Base-by-base conservation (phyloP, 2,329 filamentous ascomycete species). In the Raffaelea albimanens region DNA sequence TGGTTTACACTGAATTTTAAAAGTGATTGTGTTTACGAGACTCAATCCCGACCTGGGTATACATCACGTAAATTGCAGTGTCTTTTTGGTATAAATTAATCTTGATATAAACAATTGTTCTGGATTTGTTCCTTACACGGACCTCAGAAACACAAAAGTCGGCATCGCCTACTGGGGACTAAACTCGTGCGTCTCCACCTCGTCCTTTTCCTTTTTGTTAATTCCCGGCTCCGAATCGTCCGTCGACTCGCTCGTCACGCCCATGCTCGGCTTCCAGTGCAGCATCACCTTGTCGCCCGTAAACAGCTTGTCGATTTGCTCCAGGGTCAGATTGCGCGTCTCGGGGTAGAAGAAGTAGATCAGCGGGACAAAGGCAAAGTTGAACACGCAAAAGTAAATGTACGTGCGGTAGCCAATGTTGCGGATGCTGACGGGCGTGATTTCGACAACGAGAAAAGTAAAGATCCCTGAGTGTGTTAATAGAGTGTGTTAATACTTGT, bases 381-480 rank as follows among this genome's bases (percentile, higher is more conserved):
- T 72, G 47, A 74, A 67, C 14, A 71, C 64, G 2, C 69, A 65
- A 64, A 68, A 78, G 45, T 78, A 66, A 31, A 78, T 66, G 61
- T 68, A 78, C 56, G 72, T 77, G 36, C 65, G 67, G 65, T 70
- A 78, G 2, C 67, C 67, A 0, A 78, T 62, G 19, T 68, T 71
- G 18, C 67, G 57, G 44, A 65, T 65, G 4, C 58, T 62, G 11
- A 60, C 57, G 0, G 65, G 63, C 0, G 63, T 67, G 44, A 67
- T 62, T 43, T 65, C 54, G 16, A 66, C 63, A 11, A 64, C 51
- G 10, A 61, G 53, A 43, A 62, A 64, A 49, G 61, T 65, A 22
- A 44, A 49, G 18, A 49, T 44, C 50, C 49, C 19, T 31, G 42
- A 34, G 25, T 4, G 14, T 34, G 29, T 43, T 29, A 43, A 13